phyloP scores from a whole-genome alignment of 805 yeast species.

The Ogataea pilisensis region DNA sequence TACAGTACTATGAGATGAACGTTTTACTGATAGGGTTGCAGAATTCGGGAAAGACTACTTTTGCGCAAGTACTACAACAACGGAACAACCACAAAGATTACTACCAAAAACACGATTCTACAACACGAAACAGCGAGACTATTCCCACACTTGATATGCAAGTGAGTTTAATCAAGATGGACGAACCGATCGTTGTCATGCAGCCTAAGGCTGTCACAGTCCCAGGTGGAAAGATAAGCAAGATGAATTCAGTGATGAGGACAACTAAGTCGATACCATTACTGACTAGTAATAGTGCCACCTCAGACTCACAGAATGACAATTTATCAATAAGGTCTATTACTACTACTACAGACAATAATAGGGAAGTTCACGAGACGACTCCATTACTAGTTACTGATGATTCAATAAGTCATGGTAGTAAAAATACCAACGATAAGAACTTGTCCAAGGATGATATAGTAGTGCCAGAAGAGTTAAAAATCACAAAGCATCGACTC shows the following conservation, averaged over 20 bases:
- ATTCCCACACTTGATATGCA: constrained; percentile 26
- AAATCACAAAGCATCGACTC: constrained; percentile 9
- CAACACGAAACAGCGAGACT: constrained; percentile 14
- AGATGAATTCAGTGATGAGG: too few relatives aligned
- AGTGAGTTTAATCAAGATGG: constrained; percentile 10
- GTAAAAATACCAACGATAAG: too few relatives aligned
- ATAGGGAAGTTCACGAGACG: too few relatives aligned
- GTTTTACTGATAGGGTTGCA: constrained; percentile 27
- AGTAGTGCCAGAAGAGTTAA: not conserved
- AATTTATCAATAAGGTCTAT: too few relatives aligned
- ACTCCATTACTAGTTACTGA: not conserved
- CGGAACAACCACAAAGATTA: too few relatives aligned
- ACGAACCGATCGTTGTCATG: constrained; percentile 3
- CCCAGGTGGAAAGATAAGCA: too few relatives aligned
- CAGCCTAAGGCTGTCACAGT: constrained; percentile 8
- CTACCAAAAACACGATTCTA: too few relatives aligned
- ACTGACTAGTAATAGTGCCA: too few relatives aligned
- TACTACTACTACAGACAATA: too few relatives aligned
- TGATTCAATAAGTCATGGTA: too few relatives aligned
- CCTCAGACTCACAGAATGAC: too few relatives aligned
- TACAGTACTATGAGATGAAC: constrained; percentile 26
- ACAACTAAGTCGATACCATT: not conserved
- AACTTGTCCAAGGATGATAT: not conserved
- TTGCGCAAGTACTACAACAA: constrained; percentile 17
- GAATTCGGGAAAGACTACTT: constrained; percentile 30